These are phyloP conservation scores for Obba rivulosa DNA, from an alignment of 768 basidiomycete genomes.

Conservation along the genomic window DNA sequence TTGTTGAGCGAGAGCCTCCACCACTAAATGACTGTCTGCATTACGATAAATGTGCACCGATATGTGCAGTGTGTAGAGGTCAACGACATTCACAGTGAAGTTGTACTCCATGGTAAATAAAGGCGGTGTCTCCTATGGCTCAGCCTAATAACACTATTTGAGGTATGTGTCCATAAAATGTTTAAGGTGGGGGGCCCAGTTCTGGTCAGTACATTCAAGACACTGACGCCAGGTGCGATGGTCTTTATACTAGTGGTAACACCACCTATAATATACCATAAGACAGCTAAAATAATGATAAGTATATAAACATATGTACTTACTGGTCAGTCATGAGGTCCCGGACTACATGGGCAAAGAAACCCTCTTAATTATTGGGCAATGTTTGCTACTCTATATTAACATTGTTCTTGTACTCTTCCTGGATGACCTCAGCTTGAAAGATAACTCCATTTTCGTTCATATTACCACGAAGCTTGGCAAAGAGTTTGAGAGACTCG, in stretches of 20 bases:
- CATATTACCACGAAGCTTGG: no score
- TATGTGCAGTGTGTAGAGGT: not conserved
- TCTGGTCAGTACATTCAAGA: not conserved
- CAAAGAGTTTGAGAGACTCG: no score
- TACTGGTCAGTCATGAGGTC: no score
- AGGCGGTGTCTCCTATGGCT: no score
- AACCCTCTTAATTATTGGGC: no score
- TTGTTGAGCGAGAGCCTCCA: not conserved
- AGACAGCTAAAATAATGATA: no score
- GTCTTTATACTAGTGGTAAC: not conserved
- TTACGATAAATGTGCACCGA: not conserved
- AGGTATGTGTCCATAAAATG: slow-evolving; percentile 3
- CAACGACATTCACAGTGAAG: slow-evolving; percentile 3
- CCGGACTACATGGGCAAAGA: no score
- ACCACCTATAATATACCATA: not conserved
- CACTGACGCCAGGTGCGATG: slow-evolving; percentile 5
- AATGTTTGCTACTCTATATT: no score
- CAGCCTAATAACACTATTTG: slow-evolving; percentile 2
- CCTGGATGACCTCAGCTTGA: no score
- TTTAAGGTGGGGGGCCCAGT: not conserved
- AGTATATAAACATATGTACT: no score
- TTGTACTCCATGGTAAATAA: not conserved
- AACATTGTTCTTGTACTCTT: no score
- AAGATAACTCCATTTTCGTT: no score
- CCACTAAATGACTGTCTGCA: not conserved